A percentile compares a stretch with the other conserved stretches of the same genome.
These are phyloP conservation scores for Alternaria arbusti DNA, from an alignment of 2,329 filamentous ascomycete genomes.

Conservation along the genomic window DNA sequence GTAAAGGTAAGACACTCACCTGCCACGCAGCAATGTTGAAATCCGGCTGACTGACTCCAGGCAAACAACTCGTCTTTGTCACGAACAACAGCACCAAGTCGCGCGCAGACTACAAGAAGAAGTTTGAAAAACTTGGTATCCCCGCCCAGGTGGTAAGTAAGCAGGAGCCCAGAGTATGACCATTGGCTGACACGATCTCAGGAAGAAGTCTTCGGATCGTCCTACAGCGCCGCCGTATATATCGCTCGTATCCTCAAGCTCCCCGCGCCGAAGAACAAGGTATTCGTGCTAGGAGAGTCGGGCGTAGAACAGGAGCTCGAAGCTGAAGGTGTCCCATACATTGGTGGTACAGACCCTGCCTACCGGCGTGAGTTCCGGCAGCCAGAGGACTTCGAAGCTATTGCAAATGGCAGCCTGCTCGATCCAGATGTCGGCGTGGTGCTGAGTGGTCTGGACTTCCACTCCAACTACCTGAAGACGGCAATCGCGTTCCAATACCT, in stretches of 20 bases:
- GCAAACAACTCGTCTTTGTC: constrained; percentile 92
- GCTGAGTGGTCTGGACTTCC: constrained; percentile 88
- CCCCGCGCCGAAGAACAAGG: constrained; percentile 81
- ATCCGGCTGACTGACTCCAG: constrained; percentile 52
- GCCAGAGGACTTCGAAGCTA: constrained; percentile 77
- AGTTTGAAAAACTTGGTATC: constrained; percentile 82
- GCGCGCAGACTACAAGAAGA: constrained; percentile 88
- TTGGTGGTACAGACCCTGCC: constrained; percentile 84
- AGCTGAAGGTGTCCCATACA: constrained; percentile 77
- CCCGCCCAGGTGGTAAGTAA: constrained; percentile 67
- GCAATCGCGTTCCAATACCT: constrained; percentile 87
- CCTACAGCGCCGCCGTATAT: constrained; percentile 95
- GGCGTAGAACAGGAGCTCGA: constrained; percentile 90
- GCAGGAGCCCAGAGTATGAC: background rate
- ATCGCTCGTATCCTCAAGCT: constrained; percentile 90
- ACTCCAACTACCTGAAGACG: constrained; percentile 94
- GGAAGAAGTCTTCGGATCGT: constrained; percentile 95
- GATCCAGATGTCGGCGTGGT: constrained; percentile 92
- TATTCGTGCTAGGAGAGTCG: constrained; percentile 89
- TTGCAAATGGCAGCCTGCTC: constrained; percentile 75
- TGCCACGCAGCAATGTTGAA: background rate
- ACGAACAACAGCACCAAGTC: constrained; percentile 99
- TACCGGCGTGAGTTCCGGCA: constrained; percentile 75
- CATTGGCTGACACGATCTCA: constrained; percentile 33
- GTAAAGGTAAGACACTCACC: constrained; percentile 66